Conservation (phyloP, 257 asterid species). For the Fraxinus anomala region DNA sequence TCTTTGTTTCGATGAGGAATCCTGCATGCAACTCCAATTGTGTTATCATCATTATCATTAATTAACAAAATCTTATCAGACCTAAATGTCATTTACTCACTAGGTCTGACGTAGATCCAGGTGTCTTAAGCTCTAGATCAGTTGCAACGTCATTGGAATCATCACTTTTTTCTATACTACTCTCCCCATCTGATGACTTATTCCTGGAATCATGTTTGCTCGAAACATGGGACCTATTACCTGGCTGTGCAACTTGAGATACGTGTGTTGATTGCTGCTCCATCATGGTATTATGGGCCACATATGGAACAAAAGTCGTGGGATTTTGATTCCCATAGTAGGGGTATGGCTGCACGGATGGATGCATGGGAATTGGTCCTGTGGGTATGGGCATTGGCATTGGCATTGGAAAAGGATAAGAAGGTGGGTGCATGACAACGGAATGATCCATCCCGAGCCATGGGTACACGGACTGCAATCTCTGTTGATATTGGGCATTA, state of each 20-base stretch:
- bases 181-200: constrained; percentile 62
- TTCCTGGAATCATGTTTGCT: constrained; percentile 65
- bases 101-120: constrained; percentile 88
- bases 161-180: constrained; percentile 60
- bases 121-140: constrained; percentile 93
- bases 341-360: neutral
- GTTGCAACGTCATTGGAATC: constrained; percentile 82
- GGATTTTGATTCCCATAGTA: constrained; percentile 77
- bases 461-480: constrained; percentile 80
- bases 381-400: constrained; percentile 56
- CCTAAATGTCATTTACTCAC: constrained; percentile 37
- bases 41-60: constrained; percentile 15
- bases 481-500: constrained; percentile 70
- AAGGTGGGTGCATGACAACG: constrained; percentile 86
- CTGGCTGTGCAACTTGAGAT: constrained; percentile 62
- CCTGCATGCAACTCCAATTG: constrained; percentile 47
- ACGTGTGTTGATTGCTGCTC: constrained; percentile 70
- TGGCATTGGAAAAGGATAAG: constrained; percentile 67
- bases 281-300: constrained; percentile 64
- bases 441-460: constrained; percentile 95
- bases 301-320: constrained; percentile 71
- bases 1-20: constrained; percentile 58
- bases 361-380: constrained; percentile 57
- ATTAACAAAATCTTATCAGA: neutral
- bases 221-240: constrained; percentile 53